Evolutionary conservation across 768 basidiomycete species (phyloP), one percentile per base, ranked within the genome.

Genomic region (Mrakia blollopis): DNA sequence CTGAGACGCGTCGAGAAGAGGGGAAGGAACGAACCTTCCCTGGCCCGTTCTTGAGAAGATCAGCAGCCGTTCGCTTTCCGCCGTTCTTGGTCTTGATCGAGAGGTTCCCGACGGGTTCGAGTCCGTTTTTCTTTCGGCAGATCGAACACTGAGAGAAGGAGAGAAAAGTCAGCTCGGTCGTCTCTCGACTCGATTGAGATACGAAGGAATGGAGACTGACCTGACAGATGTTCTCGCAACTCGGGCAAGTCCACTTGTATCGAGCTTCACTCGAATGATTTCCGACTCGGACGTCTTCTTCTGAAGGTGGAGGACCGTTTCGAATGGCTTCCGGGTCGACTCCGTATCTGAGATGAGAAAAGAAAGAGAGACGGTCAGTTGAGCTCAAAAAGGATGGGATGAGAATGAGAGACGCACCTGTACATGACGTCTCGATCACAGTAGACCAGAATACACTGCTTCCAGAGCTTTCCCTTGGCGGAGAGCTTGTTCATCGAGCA

Each of bases 401-500:
- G n/a, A 57, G 16, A 3, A 50, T 18, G 57, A 28, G 57, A 28
- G 28, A 57, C 65, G 65, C 11, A 68, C 65, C 65, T 35, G 21
- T 35, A 25, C 35, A 68, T 39, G 3, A 68, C 65, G 39, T 68
- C 65, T 35, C 65, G 65, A 39, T 68, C 65, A n/a, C 65, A 68
- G 39, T 68, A 68, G 25, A 68, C 65, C 35, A 68, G 65, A 23
- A 68, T 68, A 23, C 65, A 68, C 65, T 68, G 65, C 65, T 68
- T 68, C 21, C 23, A 68, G n/a, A 28, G 9, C 65, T 68, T 35
- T 18, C 18, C 35, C 23, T 68, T 68, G 10, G 37, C 65, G 21
- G 35, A 39, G 25, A 39, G 35, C 65, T 68, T 68, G 35, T 39
- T 68, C 37, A 35, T 37, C 65, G 65, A 68, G 65, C 65, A 68